phyloP scores from a whole-genome alignment of 2,329 filamentous ascomycete species.

The Ambrosiella cleistominuta region DNA sequence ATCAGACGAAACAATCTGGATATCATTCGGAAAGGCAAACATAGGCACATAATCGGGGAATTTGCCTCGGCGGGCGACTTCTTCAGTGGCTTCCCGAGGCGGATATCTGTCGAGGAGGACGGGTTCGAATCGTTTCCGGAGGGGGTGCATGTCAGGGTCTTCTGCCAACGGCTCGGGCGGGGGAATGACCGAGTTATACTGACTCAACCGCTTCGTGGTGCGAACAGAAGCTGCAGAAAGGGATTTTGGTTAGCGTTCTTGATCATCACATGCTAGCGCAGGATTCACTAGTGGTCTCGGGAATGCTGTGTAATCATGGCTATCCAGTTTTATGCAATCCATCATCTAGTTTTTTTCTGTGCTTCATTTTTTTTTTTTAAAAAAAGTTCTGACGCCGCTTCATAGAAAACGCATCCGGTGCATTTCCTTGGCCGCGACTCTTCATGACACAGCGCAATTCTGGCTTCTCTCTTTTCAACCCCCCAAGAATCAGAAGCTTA shows the following conservation, averaged over 20 bases:
- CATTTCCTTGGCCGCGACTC: no score
- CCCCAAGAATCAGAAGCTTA: constrained; percentile 21
- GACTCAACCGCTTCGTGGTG: constrained; percentile 77
- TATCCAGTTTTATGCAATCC: no score
- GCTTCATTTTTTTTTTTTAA: background rate
- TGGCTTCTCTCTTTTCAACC: background rate
- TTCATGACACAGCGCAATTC: no score
- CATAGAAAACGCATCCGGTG: no score
- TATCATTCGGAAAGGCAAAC: constrained; percentile 98
- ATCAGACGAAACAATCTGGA: constrained; percentile 89
- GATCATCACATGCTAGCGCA: background rate
- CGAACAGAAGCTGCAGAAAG: constrained; percentile 37
- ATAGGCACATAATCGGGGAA: constrained; percentile 98
- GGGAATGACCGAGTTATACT: constrained; percentile 96
- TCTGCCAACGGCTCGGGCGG: constrained; percentile 77
- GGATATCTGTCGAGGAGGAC: constrained; percentile 92
- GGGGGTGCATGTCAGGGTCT: constrained; percentile 84
- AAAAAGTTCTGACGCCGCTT: background rate
- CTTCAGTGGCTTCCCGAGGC: constrained; percentile 63
- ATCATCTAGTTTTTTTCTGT: background rate
- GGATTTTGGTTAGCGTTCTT: background rate
- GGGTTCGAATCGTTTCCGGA: constrained; percentile 86
- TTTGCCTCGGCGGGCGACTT: constrained; percentile 58
- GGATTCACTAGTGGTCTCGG: background rate
- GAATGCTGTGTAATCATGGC: background rate